These are phyloP conservation scores for Sambucus nigra DNA, from an alignment of 129 eudicot species.

Conservation along the genomic window DNA sequence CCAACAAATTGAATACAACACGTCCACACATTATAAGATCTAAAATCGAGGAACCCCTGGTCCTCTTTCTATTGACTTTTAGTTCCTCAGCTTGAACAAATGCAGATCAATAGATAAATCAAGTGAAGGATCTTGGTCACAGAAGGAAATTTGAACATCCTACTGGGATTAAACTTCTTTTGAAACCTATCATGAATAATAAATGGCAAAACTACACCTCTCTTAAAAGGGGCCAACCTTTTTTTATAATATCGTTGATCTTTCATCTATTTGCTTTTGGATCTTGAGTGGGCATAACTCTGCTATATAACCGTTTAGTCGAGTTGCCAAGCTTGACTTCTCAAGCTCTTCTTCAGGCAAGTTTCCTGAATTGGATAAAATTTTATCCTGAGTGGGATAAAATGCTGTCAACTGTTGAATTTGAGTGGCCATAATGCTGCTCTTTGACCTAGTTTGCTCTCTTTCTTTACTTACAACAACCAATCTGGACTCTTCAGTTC, in stretches of 20 bases:
- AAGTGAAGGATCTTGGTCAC: too few relatives aligned
- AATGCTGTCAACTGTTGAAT: conserved; percentile 64
- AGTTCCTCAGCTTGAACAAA: too few relatives aligned
- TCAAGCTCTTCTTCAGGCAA: conserved; percentile 81
- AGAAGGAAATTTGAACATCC: too few relatives aligned
- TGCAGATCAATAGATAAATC: too few relatives aligned
- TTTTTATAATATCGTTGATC: conserved; percentile 57
- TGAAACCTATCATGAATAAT: not conserved
- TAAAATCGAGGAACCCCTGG: too few relatives aligned
- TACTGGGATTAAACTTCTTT: too few relatives aligned
- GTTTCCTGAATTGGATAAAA: conserved; percentile 37
- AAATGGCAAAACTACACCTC: conserved; percentile 28
- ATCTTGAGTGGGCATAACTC: conserved; percentile 72
- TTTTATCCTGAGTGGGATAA: conserved; percentile 22
- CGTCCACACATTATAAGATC: too few relatives aligned
- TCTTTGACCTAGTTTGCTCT: conserved; percentile 73
- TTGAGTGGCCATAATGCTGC: conserved; percentile 82
- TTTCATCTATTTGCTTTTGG: conserved; percentile 67
- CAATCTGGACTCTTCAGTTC: conserved; percentile 81
- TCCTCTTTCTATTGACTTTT: too few relatives aligned
- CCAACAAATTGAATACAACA: too few relatives aligned
- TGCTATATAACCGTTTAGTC: conserved; percentile 82
- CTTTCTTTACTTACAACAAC: conserved; percentile 84
- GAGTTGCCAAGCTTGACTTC: conserved; percentile 67
- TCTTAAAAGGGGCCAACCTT: conserved; percentile 87